Base-by-base conservation (phyloP, 2,329 filamentous ascomycete genomes). In the Purpureocillium lavendulum region DNA sequence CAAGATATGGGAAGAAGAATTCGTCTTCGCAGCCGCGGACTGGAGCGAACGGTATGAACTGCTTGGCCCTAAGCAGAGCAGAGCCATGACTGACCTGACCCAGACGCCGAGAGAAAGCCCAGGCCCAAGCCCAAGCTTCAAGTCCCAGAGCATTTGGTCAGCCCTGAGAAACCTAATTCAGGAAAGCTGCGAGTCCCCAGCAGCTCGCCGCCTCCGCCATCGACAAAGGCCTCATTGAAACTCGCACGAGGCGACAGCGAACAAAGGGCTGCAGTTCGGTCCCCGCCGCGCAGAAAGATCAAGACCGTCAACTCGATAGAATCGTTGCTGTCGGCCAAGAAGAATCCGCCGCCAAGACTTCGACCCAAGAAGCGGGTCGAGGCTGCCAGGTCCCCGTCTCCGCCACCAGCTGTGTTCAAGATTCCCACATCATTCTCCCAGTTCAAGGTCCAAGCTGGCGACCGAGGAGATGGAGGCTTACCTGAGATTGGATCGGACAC, bases 1-100 rank as follows among this genome's bases (percentile, higher is more conserved):
- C 16, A 2, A 62, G 45, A 6, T 62, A 60, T 40, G 45, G 40
- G n/a, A 55, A 42, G 13, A 49, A 37, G 14, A 34, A 26, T 8
- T 32, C 39, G 14, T 45, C 43, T 16, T 57, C 50, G 3, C 54
- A 55, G 34, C 44, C 47, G 31, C 43, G 45, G 32, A n/a, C 40
- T 15, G 47, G 44, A 14, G 48, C 24, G 31, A 40, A 35, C 32
- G 32, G 44, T 36, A 8, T 9, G 32, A 13, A 26, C 10, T n/a
- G n/a, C 21, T 10, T 26, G 6, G 21, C 10, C 21, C 21, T 10
- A 5, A 5, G 5, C 21, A 26, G 21, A 26, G 10, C 6, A 26
- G 6, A 10, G 5, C 6, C 10, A 26, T 26, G 21, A 10, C 21
- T 26, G 10, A 26, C 10, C 21, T 26, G 21, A 26, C 21, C 21